phyloP scores from a whole-genome alignment of 2,329 filamentous ascomycete genomes.

The Dactylella cylindrospora region DNA sequence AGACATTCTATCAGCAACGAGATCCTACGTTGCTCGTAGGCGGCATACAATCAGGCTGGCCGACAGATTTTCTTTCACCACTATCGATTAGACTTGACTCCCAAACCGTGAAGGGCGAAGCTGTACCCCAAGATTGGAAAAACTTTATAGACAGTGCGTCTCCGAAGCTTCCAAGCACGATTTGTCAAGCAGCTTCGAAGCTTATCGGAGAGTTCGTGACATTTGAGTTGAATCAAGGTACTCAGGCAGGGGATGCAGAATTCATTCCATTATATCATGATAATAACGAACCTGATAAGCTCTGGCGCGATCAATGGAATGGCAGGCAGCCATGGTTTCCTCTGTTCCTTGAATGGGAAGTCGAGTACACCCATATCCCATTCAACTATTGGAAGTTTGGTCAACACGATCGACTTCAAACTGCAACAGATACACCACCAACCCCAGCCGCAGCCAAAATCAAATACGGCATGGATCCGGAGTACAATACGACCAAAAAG shows the following conservation, averaged over 20 bases:
- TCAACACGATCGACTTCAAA: too few species aligned
- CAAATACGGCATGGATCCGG: background rate
- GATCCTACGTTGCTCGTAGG: conserved; percentile 54
- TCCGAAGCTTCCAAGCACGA: too few species aligned
- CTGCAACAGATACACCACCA: too few species aligned
- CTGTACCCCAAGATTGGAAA: conserved; percentile 11
- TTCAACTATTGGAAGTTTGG: conserved; percentile 51
- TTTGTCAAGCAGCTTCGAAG: too few species aligned
- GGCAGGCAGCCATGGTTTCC: conserved; percentile 53
- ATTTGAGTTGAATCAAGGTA: too few species aligned
- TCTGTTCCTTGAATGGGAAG: conserved; percentile 56
- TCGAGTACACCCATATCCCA: conserved; percentile 53
- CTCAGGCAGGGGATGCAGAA: background rate
- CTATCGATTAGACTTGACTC: conserved; percentile 47
- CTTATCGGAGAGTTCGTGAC: too few species aligned
- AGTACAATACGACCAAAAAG: conserved; percentile 13
- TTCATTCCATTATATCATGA: conserved; percentile 10
- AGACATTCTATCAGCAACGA: conserved; percentile 48
- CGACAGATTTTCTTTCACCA: conserved; percentile 51
- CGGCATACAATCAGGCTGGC: conserved; percentile 53
- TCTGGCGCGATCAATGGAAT: conserved; percentile 51
- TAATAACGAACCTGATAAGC: background rate
- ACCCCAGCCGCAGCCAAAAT: too few species aligned
- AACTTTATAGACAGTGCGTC: too few species aligned
- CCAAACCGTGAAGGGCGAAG: conserved; percentile 28